Evolutionary conservation across 1,284 basidiomycete species (phyloP).

Genomic region (Puccinia coronata): DNA sequence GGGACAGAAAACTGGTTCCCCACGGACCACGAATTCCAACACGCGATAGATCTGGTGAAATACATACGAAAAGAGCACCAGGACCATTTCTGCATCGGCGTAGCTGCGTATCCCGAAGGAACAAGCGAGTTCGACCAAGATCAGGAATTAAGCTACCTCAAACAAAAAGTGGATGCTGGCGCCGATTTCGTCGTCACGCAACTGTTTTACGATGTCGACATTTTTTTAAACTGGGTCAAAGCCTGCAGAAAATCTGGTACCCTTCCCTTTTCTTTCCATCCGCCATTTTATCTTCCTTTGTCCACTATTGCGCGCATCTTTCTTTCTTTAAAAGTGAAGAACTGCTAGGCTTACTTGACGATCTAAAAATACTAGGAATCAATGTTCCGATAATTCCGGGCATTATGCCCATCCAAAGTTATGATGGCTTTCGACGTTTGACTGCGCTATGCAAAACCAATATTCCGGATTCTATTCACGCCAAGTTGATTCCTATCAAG

Average conservation of each 20-base stretch:
- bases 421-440: constrained; percentile 84
- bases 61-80: constrained; percentile 88
- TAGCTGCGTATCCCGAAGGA: constrained; percentile 67
- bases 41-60: constrained; percentile 82
- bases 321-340: neutral
- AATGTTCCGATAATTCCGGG: constrained; percentile 88
- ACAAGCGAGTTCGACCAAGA: constrained; percentile 61
- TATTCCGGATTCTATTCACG: constrained; percentile 72
- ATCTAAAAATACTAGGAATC: constrained; percentile 68
- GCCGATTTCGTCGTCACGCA: constrained; percentile 96
- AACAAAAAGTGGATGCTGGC: constrained; percentile 88
- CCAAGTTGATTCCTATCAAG: constrained; percentile 71
- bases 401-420: constrained; percentile 97
- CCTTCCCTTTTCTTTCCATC: constrained; percentile 63
- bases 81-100: constrained; percentile 85
- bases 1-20: constrained; percentile 90
- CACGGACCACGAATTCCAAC: constrained; percentile 79
- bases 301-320: too few species aligned
- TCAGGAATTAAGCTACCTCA: constrained; percentile 74
- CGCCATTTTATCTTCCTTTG: neutral
- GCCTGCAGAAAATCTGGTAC: constrained; percentile 52
- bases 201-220: constrained; percentile 89
- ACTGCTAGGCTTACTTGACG: constrained; percentile 51
- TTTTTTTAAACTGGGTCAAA: constrained; percentile 54
- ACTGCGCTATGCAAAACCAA: constrained; percentile 82